These are phyloP conservation scores for Podospora pseudoanserina DNA, from an alignment of 495 filamentous ascomycete genomes.

Conservation along the genomic window DNA sequence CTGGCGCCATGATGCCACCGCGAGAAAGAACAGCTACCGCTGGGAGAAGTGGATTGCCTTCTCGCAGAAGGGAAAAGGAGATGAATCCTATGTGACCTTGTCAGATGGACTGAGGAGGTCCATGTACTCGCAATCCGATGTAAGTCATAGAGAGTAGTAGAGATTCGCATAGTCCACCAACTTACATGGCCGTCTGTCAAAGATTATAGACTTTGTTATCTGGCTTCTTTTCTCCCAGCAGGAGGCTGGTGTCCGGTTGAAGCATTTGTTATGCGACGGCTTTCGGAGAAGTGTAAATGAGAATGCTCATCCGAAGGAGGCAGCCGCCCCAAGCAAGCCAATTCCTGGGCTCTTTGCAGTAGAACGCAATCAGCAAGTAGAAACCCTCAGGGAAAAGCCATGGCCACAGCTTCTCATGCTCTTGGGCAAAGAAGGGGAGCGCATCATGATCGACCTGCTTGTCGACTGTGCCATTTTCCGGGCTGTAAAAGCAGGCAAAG, in stretches of 20 bases:
- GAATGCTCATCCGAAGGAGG: conserved; percentile 11
- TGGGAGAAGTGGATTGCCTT: conserved; percentile 61
- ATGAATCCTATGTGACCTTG: conserved; percentile 49
- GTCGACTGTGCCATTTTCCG: conserved; percentile 75
- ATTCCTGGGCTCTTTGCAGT: conserved; percentile 52
- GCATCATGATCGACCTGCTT: conserved; percentile 75
- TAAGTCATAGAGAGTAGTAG: conserved; percentile 29
- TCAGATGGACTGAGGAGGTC: conserved; percentile 42
- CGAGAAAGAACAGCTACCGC: conserved; percentile 36
- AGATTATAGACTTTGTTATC: conserved; percentile 86
- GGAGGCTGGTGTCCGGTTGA: conserved; percentile 48
- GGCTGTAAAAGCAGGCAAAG: conserved; percentile 51
- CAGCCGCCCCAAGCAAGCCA: not conserved
- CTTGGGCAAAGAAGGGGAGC: conserved; percentile 72
- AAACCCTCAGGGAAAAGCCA: conserved; percentile 60
- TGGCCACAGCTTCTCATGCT: conserved; percentile 72
- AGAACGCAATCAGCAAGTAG: conserved; percentile 67
- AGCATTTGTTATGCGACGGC: conserved; percentile 77
- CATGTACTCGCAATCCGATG: conserved; percentile 57
- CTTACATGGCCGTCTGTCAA: conserved; percentile 11
- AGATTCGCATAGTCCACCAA: not conserved
- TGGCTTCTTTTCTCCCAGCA: conserved; percentile 66
- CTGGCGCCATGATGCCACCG: conserved; percentile 19
- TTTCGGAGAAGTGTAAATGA: conserved; percentile 48
- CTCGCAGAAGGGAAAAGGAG: conserved; percentile 58